These are phyloP conservation scores for Neoarthrinium moseri DNA, from an alignment of 2,329 filamentous ascomycete species.

Conservation along the genomic window DNA sequence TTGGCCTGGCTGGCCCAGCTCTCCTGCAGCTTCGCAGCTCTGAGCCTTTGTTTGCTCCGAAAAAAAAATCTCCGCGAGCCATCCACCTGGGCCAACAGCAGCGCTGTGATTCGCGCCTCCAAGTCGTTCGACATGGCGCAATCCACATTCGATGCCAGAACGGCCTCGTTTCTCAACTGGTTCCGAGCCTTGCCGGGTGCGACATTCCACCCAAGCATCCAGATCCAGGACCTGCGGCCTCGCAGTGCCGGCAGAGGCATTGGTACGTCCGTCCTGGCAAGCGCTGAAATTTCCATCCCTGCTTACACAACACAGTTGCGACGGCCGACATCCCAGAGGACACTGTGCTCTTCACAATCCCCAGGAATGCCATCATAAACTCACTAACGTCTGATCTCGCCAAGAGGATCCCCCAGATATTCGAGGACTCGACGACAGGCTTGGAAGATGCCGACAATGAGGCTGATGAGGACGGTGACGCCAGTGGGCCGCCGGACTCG, in stretches of 20 bases:
- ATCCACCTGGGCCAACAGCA: neutral
- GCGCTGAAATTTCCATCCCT: neutral
- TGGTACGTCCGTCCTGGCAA: constrained; percentile 31
- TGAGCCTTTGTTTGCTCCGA: too few relatives aligned
- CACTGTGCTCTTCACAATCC: constrained; percentile 78
- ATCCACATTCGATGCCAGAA: constrained; percentile 38
- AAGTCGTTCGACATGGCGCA: constrained; percentile 25
- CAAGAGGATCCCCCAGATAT: constrained; percentile 52
- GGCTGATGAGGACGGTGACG: constrained; percentile 33
- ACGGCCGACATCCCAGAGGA: constrained; percentile 67
- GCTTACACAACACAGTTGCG: constrained; percentile 57
- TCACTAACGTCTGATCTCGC: constrained; percentile 70
- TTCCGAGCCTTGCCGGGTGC: constrained; percentile 51
- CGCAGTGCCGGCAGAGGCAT: constrained; percentile 55
- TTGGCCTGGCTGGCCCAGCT: too few relatives aligned
- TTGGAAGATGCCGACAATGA: constrained; percentile 34
- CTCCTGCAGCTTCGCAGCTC: too few relatives aligned
- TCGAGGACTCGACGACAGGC: constrained; percentile 35
- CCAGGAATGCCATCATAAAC: constrained; percentile 68
- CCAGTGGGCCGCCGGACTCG: constrained; percentile 41
- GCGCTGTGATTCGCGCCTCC: neutral
- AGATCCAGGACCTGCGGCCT: constrained; percentile 51
- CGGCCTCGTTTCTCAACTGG: constrained; percentile 50
- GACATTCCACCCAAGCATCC: constrained; percentile 51
- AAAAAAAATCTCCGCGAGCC: neutral